Conservation (phyloP, 768 basidiomycete species). For the Leccinum subgranulosum region DNA sequence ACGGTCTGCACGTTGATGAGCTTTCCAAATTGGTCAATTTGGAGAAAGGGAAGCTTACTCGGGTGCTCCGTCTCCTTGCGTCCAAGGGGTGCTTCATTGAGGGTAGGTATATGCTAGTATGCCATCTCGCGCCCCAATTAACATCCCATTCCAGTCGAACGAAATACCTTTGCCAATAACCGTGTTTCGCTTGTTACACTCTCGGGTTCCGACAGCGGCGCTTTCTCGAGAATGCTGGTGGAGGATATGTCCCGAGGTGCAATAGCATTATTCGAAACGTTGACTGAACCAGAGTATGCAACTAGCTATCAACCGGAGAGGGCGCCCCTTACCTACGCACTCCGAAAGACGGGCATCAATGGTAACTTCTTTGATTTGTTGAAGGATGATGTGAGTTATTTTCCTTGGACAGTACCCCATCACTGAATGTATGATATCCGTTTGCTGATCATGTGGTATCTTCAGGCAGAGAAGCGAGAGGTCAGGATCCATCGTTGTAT, state of each 20-base stretch:
- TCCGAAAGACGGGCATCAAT: conserved; percentile 10
- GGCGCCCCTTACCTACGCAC: conserved; percentile 21
- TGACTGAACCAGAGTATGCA: conserved; percentile 25
- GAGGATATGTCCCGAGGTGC: conserved; percentile 15
- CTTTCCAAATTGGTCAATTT: background rate
- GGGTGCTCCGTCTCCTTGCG: conserved; percentile 30
- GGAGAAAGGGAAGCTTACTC: conserved; percentile 3
- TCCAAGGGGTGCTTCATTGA: conserved; percentile 31
- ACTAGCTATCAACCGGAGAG: conserved; percentile 19
- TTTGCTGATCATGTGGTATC: background rate
- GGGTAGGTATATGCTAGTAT: conserved; percentile 10
- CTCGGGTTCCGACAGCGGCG: conserved; percentile 10
- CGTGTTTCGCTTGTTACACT: conserved; percentile 29
- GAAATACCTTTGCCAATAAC: conserved; percentile 18
- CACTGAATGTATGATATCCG: background rate
- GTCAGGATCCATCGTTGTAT: background rate
- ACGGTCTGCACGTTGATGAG: background rate
- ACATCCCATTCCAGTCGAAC: conserved; percentile 13
- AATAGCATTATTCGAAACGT: conserved; percentile 19
- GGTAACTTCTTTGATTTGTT: conserved; percentile 23
- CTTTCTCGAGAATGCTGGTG: conserved; percentile 3
- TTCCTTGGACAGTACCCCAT: background rate
- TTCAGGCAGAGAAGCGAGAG: conserved; percentile 14
- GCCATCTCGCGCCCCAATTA: background rate
- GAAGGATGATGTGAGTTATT: conserved; percentile 15